Evolutionary conservation across 2,329 filamentous ascomycete genomes (phyloP).

Genomic region (Colletotrichum noveboracense): DNA sequence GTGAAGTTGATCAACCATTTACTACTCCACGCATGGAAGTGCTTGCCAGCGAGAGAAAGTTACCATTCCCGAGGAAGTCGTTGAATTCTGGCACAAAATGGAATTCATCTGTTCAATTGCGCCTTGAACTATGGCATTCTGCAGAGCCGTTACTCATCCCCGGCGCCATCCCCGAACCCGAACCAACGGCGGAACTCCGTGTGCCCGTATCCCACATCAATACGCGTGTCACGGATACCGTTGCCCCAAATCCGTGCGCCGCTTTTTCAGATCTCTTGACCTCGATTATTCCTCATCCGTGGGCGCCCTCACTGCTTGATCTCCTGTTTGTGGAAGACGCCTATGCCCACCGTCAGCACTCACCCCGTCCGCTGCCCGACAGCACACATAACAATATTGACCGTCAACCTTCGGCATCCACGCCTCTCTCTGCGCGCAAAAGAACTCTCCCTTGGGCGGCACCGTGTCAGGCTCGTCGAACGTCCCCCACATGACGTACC

Average conservation of each 20-base stretch:
- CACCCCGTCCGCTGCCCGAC: not conserved
- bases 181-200: not conserved
- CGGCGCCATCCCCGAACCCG: not conserved
- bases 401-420: slow-evolving; percentile 58
- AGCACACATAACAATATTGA: slow-evolving; percentile 15
- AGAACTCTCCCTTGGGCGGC: slow-evolving; percentile 61
- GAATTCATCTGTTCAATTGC: not conserved
- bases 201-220: not conserved
- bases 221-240: not conserved
- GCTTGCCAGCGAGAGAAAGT: not conserved
- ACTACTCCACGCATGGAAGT: not conserved
- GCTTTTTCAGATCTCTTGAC: too few relatives aligned
- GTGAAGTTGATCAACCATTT: not conserved
- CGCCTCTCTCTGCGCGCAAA: slow-evolving; percentile 48
- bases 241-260: not conserved
- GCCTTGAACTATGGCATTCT: not conserved
- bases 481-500: slow-evolving; percentile 51
- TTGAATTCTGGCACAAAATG: not conserved
- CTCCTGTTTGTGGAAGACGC: not conserved
- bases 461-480: slow-evolving; percentile 53
- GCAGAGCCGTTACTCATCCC: not conserved
- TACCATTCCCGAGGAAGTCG: not conserved
- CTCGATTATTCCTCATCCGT: not conserved
- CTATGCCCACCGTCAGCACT: not conserved
- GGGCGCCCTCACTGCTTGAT: not conserved